These are phyloP conservation scores for Craterostigma plantagineum DNA, from an alignment of 257 asterid genomes.

Conservation along the genomic window DNA sequence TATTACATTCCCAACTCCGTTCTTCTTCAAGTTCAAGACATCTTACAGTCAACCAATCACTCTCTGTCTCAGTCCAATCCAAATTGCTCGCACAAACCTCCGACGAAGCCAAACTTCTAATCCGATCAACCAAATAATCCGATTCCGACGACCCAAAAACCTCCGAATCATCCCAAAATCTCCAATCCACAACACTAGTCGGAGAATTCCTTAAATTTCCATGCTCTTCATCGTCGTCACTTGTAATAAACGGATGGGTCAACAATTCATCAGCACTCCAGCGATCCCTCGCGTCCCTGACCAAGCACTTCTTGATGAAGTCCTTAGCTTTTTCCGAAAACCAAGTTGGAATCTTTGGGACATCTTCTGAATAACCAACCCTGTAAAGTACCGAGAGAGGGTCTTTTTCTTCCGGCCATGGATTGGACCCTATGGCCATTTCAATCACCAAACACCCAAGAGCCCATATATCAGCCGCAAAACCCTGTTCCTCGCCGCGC, in stretches of 20 bases:
- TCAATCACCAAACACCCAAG: conserved; percentile 59
- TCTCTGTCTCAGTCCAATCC: too few relatives aligned
- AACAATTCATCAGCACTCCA: conserved; percentile 59
- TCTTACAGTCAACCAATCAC: too few relatives aligned
- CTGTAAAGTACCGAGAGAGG: conserved; percentile 55
- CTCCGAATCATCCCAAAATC: too few relatives aligned
- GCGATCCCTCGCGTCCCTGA: conserved; percentile 27
- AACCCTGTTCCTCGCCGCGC: conserved; percentile 63
- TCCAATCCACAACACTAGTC: too few relatives aligned
- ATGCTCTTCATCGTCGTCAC: not conserved
- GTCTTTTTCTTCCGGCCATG: conserved; percentile 60
- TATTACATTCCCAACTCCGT: too few relatives aligned
- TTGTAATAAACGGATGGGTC: conserved; percentile 15
- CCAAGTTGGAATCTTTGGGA: conserved; percentile 35
- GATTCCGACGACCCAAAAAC: too few relatives aligned
- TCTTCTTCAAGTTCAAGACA: too few relatives aligned
- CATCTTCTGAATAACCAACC: conserved; percentile 41
- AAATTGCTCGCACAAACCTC: too few relatives aligned
- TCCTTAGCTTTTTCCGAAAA: conserved; percentile 35
- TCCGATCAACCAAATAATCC: too few relatives aligned
- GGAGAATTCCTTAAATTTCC: too few relatives aligned
- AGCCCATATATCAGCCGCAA: conserved; percentile 76
- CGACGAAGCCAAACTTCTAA: too few relatives aligned
- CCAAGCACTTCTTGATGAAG: conserved; percentile 40
- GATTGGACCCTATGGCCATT: conserved; percentile 67